phyloP scores from a whole-genome alignment of 2,329 filamentous ascomycete species.

The Aureobasidium namibiae region DNA sequence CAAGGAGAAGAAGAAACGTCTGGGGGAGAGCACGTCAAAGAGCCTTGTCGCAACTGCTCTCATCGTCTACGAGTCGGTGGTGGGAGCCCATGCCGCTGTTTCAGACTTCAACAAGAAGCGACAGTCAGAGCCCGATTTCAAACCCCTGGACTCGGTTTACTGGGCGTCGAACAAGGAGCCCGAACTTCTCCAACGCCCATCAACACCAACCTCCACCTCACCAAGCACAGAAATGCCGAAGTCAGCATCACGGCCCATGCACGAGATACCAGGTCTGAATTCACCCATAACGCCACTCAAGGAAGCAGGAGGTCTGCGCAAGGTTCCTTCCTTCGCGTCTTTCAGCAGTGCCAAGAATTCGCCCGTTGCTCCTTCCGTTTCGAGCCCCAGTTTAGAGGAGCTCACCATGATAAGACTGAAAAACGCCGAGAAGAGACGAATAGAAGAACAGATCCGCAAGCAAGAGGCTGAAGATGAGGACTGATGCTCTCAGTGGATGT shows the following conservation, averaged over 20 bases:
- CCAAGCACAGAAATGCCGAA: not conserved
- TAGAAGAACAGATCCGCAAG: conserved; percentile 39
- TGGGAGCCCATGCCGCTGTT: conserved; percentile 50
- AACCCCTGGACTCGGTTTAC: conserved; percentile 42
- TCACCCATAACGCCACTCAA: conserved; percentile 24
- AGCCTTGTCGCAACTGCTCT: conserved; percentile 45
- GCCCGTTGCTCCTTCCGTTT: conserved; percentile 9
- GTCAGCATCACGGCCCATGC: not conserved
- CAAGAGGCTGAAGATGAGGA: conserved; percentile 17
- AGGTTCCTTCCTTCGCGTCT: conserved; percentile 37
- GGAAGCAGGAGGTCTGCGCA: conserved; percentile 22
- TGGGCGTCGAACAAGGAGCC: conserved; percentile 46
- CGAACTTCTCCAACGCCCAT: conserved; percentile 28
- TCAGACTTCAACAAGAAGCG: conserved; percentile 39
- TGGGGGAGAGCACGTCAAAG: conserved; percentile 42
- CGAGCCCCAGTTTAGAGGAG: conserved; percentile 31
- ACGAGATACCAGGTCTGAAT: conserved; percentile 10
- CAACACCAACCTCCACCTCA: not conserved
- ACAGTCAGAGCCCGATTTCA: conserved; percentile 29
- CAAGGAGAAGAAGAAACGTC: conserved; percentile 45
- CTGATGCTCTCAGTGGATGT: not conserved
- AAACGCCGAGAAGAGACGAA: conserved; percentile 34
- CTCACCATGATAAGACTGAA: conserved; percentile 38
- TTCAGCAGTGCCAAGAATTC: conserved; percentile 24
- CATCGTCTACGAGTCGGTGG: conserved; percentile 49